Evolutionary conservation across 1,139 yeast genomes (phyloP).

Genomic region (Pneumocystis jirovecii): DNA sequence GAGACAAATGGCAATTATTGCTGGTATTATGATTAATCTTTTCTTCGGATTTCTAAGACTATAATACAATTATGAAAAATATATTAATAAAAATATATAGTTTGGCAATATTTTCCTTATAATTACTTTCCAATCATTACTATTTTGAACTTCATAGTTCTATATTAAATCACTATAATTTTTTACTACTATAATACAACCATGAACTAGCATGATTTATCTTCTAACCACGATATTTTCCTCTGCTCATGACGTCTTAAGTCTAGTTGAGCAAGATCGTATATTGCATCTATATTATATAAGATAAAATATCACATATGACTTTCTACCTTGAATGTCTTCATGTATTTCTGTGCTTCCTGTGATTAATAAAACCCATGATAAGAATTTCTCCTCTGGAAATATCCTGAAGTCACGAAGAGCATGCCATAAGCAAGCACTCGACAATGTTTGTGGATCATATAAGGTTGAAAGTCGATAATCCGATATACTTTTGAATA

Average conservation of each 20-base stretch:
- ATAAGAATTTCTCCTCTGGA: not conserved
- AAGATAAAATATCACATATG: not conserved
- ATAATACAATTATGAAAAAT: not conserved
- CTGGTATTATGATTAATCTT: constrained; percentile 4
- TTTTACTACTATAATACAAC: not conserved
- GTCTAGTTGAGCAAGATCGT: not conserved
- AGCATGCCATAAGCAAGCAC: not conserved
- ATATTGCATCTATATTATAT: not conserved
- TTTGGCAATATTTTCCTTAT: not conserved
- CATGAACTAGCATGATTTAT: not conserved
- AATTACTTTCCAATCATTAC: not conserved
- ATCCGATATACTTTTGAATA: not conserved
- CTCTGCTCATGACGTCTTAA: not conserved
- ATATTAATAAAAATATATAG: not conserved
- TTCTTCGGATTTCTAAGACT: not conserved
- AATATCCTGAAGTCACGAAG: not conserved
- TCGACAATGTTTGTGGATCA: not conserved
- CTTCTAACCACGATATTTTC: not conserved
- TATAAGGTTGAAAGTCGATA: not conserved
- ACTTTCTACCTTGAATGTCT: not conserved
- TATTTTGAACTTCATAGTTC: not conserved
- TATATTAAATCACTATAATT: not conserved
- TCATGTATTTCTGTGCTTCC: not conserved
- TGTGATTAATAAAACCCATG: not conserved
- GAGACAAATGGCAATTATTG: constrained; percentile 3